Percentiles rank a stretch among this genome's conserved stretches.
These are phyloP conservation scores for Colletotrichum sp. DNA, from an alignment of 2,329 filamentous ascomycete species.

Conservation along the genomic window DNA sequence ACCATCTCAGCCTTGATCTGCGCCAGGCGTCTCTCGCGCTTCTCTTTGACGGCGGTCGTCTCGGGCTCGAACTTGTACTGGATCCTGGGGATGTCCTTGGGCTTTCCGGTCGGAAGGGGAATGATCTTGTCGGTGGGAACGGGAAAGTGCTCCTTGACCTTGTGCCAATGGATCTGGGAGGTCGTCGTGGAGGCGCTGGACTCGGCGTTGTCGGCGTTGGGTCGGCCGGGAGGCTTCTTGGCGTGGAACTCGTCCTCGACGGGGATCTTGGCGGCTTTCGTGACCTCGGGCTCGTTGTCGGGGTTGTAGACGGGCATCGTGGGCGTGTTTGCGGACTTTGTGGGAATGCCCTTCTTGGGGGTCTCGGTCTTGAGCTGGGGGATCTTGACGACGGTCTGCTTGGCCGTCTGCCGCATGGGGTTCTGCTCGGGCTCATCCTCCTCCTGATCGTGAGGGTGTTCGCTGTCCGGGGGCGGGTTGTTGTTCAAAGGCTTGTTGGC, in stretches of 20 bases:
- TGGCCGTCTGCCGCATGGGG: constrained; percentile 15
- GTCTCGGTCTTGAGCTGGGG: constrained; percentile 14
- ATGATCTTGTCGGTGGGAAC: constrained; percentile 74
- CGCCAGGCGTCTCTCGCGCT: constrained; percentile 67
- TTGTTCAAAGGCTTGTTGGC: constrained; percentile 13
- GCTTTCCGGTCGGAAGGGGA: constrained; percentile 72
- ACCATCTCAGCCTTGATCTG: constrained; percentile 76
- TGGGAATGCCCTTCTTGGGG: constrained; percentile 1
- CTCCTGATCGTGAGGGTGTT: constrained; percentile 13
- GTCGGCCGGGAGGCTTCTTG: constrained; percentile 27
- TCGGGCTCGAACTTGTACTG: constrained; percentile 78
- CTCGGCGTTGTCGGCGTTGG: constrained; percentile 27
- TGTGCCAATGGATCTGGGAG: constrained; percentile 70
- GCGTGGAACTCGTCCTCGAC: constrained; percentile 2
- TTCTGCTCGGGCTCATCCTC: constrained; percentile 19
- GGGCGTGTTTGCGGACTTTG: neutral
- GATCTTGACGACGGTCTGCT: constrained; percentile 17
- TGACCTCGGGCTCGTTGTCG: constrained; percentile 4
- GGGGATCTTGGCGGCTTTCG: constrained; percentile 2
- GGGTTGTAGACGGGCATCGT: constrained; percentile 11
- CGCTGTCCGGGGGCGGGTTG: constrained; percentile 15
- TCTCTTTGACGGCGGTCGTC: constrained; percentile 60
- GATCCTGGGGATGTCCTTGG: constrained; percentile 75
- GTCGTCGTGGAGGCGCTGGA: neutral
- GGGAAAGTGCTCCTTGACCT: constrained; percentile 78